Evolutionary conservation across 768 basidiomycete species (phyloP).

Genomic region (Collybia mongolica): DNA sequence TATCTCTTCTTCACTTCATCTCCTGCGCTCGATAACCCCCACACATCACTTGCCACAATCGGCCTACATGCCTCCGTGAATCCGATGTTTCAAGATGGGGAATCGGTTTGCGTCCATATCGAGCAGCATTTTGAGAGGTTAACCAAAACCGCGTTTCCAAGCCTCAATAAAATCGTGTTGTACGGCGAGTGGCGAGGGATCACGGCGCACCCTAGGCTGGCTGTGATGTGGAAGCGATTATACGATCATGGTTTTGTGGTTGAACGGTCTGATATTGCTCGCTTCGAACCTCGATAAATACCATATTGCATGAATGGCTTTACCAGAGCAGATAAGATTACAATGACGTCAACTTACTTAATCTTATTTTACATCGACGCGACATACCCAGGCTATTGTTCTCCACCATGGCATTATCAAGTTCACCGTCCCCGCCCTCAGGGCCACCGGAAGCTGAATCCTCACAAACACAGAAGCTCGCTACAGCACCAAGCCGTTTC

Average conservation of each 20-base stretch:
- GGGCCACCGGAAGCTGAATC: too few relatives aligned
- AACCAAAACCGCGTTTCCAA: constrained; percentile 38
- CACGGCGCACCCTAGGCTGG: constrained; percentile 35
- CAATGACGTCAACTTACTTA: too few relatives aligned
- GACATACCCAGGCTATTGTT: too few relatives aligned
- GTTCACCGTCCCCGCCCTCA: too few relatives aligned
- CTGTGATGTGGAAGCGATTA: constrained; percentile 26
- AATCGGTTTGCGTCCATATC: constrained; percentile 37
- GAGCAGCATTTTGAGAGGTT: constrained; percentile 48
- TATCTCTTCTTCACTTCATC: constrained; percentile 49
- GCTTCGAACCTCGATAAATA: not conserved
- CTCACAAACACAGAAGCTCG: constrained; percentile 23
- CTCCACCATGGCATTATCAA: too few relatives aligned
- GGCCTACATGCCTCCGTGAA: constrained; percentile 53
- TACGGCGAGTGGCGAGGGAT: constrained; percentile 54
- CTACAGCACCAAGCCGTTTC: constrained; percentile 32
- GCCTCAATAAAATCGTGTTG: constrained; percentile 42
- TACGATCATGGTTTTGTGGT: constrained; percentile 29
- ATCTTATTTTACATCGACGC: too few relatives aligned
- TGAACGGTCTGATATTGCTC: constrained; percentile 4
- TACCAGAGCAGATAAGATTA: too few relatives aligned
- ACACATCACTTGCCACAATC: constrained; percentile 39
- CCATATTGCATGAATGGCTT: too few relatives aligned
- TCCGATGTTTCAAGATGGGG: constrained; percentile 33
- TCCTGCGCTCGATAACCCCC: constrained; percentile 18